Base-by-base conservation (phyloP, 768 basidiomycete genomes). In the Pisolithus marmoratus region DNA sequence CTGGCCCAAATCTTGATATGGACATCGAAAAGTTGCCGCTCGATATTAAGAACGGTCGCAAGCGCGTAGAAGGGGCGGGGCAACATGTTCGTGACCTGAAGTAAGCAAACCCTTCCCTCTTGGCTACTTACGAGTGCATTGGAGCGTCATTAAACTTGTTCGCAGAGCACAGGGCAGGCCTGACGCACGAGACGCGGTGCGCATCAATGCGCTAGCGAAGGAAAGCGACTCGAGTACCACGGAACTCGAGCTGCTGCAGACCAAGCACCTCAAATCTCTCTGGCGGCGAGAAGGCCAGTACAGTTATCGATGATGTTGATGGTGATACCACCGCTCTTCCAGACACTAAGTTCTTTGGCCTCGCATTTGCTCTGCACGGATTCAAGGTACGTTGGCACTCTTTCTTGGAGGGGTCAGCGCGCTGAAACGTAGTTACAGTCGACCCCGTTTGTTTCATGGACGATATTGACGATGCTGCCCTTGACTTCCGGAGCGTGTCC, bases 381-480 rank as follows among this genome's bases (percentile, higher is more conserved):
- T 99, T 93, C 81, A 99, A 98, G 80, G 91, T 89, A 53, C 48
- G 63, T 46, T 5, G 29, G 31, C 7, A 27, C 46, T 24, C 7
- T 26, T 14, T 19, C 37, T 17, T 2, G 8, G 15, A n/a, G n/a
- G 8, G 19, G n/a, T 1, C 36, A 37, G 2, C 27, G 24, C n/a
- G 0, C 8, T 14, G 54, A 22, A 9, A 42, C 52, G 42, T 22
- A 46, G 56, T 5, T n/a, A 8, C 46, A 90, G 90, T 94, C 94
- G 0, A 97, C 94, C 0, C 95, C 95, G 1, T 72, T 97, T 97
- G 97, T 72, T 96, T 97, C 71, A 97, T 97, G 94, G 94, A 95
- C 70, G 94, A 96, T 74, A 94, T 94, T 57, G 93, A 95, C 60
- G n/a, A n/a, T n/a, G 90, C 93, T 1, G 90, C 90, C 0, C 78